These are phyloP conservation scores for Hyphopichia pseudoburtonii DNA, from an alignment of 1,139 yeast species.

Conservation along the genomic window DNA sequence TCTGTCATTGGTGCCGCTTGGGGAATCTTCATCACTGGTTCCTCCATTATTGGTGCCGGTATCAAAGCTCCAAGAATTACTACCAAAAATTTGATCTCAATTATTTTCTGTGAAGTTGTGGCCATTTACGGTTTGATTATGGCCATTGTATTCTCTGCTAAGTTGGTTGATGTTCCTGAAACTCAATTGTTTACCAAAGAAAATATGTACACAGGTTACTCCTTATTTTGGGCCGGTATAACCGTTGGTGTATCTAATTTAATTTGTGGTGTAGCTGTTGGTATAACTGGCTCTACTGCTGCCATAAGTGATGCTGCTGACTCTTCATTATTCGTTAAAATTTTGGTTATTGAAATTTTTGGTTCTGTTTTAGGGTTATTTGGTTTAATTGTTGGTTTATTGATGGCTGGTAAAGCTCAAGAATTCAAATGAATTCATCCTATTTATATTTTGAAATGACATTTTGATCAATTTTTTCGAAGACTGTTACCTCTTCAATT, in stretches of 20 bases:
- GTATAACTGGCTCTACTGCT: slow-evolving; percentile 96
- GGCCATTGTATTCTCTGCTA: slow-evolving; percentile 96
- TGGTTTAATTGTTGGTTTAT: slow-evolving; percentile 90
- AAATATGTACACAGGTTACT: slow-evolving; percentile 88
- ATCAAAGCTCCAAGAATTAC: slow-evolving; percentile 97
- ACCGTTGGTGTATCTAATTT: slow-evolving; percentile 93
- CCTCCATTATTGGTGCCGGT: slow-evolving; percentile 96
- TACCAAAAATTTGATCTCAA: slow-evolving; percentile 92
- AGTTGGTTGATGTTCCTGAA: slow-evolving; percentile 71
- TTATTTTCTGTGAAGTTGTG: slow-evolving; percentile 98
- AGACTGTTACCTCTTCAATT: no score
- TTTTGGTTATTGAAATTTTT: slow-evolving; percentile 93
- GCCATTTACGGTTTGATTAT: slow-evolving; percentile 97
- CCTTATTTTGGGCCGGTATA: slow-evolving; percentile 97
- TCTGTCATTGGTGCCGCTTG: slow-evolving; percentile 98
- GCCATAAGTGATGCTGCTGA: slow-evolving; percentile 99
- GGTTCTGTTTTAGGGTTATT: slow-evolving; percentile 95
- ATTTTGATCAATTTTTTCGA: no score
- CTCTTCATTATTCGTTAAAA: slow-evolving; percentile 90
- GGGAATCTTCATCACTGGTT: slow-evolving; percentile 97
- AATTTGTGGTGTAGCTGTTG: slow-evolving; percentile 97
- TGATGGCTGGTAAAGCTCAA: slow-evolving; percentile 94
- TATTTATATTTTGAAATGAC: background rate
- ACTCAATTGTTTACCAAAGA: slow-evolving; percentile 68
- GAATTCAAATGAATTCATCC: slow-evolving; percentile 51